phyloP scores from a whole-genome alignment of 768 basidiomycete genomes.

The Suillus lakei region DNA sequence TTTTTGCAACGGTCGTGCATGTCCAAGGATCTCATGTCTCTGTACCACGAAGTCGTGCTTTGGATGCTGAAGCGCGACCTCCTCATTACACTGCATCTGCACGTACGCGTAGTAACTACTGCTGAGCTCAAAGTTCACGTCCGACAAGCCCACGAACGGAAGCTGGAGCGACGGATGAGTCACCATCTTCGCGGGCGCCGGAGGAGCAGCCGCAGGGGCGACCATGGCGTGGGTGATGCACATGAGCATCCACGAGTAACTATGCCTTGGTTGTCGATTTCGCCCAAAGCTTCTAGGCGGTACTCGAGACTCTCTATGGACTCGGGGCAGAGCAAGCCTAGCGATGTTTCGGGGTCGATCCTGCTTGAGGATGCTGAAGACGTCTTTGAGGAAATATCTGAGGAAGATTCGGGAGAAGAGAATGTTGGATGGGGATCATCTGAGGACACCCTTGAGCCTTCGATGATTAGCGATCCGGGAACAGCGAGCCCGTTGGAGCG shows the following conservation, averaged over 20 bases:
- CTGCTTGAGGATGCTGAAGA: slow-evolving; percentile 38
- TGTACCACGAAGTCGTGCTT: slow-evolving; percentile 82
- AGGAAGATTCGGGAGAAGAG: slow-evolving; percentile 50
- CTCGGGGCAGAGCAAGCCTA: slow-evolving; percentile 45
- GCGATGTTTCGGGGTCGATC: slow-evolving; percentile 39
- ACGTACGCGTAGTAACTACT: slow-evolving; percentile 83
- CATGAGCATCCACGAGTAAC: slow-evolving; percentile 17
- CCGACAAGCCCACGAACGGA: slow-evolving; percentile 46
- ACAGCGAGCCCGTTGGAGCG: slow-evolving; percentile 79
- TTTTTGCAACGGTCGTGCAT: slow-evolving; percentile 81
- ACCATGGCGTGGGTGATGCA: slow-evolving; percentile 20
- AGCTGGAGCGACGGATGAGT: slow-evolving; percentile 32
- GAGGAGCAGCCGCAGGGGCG: slow-evolving; percentile 19
- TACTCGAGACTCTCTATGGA: slow-evolving; percentile 54
- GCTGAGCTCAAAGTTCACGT: slow-evolving; percentile 75
- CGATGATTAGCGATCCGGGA: slow-evolving; percentile 84
- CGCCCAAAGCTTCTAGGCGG: slow-evolving; percentile 55
- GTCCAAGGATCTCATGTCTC: slow-evolving; percentile 63
- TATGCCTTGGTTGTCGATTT: slow-evolving; percentile 56
- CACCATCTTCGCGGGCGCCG: slow-evolving; percentile 27
- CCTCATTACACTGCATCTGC: slow-evolving; percentile 82
- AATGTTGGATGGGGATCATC: slow-evolving; percentile 53
- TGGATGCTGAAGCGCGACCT: slow-evolving; percentile 93
- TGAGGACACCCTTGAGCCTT: slow-evolving; percentile 53
- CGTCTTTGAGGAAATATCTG: slow-evolving; percentile 33